These are phyloP conservation scores for Camellia granthamiana DNA, from an alignment of 148 eudicot genomes.

Conservation along the genomic window DNA sequence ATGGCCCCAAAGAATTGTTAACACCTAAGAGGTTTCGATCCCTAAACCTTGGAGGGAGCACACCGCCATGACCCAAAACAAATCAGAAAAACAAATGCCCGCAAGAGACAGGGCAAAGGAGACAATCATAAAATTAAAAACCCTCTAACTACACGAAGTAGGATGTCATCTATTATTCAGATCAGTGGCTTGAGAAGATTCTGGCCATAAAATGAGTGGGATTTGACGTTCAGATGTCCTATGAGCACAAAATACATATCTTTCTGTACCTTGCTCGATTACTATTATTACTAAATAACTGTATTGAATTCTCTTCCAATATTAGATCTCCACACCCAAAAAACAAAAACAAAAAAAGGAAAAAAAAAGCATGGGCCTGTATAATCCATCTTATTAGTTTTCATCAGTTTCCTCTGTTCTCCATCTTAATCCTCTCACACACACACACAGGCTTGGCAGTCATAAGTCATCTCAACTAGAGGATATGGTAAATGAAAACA, in stretches of 20 bases:
- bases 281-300: not conserved
- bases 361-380: too few relatives aligned
- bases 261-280: not conserved
- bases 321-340: not conserved
- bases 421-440: not conserved
- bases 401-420: constrained; percentile 5
- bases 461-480: not conserved
- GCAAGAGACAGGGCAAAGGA: not conserved
- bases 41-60: too few relatives aligned
- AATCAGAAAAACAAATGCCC: not conserved
- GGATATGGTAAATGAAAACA: not conserved
- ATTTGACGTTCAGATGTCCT: not conserved
- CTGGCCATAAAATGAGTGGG: not conserved
- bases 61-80: not conserved
- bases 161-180: not conserved
- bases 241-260: not conserved
- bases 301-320: not conserved
- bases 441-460: not conserved
- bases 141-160: not conserved
- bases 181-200: constrained; percentile 1
- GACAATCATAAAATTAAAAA: not conserved
- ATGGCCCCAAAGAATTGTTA: too few relatives aligned
- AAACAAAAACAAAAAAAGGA: not conserved
- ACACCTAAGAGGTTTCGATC: too few relatives aligned
- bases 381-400: not conserved